These are phyloP conservation scores for Rhypophila decipiens DNA, from an alignment of 495 filamentous ascomycete genomes.

Conservation along the genomic window DNA sequence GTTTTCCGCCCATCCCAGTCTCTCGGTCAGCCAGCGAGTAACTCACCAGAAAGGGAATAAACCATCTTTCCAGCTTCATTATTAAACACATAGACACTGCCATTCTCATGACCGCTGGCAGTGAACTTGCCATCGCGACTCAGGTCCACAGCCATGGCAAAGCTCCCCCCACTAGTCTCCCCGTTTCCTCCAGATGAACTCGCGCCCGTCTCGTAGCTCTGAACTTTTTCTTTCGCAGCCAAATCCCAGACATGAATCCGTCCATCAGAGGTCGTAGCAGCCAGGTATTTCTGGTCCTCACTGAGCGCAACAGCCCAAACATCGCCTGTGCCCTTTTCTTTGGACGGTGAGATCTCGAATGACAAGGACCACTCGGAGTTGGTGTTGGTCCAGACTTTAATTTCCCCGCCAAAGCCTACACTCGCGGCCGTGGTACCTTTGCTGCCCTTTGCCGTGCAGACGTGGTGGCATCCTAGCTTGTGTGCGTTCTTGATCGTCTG, in stretches of 20 bases:
- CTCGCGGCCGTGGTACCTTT: slow-evolving; percentile 67
- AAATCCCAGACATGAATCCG: slow-evolving; percentile 85
- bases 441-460: slow-evolving; percentile 53
- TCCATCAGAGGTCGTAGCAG: slow-evolving; percentile 75
- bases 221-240: slow-evolving; percentile 38
- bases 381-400: slow-evolving; percentile 68
- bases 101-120: slow-evolving; percentile 88
- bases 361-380: slow-evolving; percentile 45
- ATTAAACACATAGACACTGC: slow-evolving; percentile 89
- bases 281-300: slow-evolving; percentile 72
- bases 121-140: slow-evolving; percentile 71
- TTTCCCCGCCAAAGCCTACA: slow-evolving; percentile 80
- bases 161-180: slow-evolving; percentile 55
- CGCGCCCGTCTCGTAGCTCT: slow-evolving; percentile 77
- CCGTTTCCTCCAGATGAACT: slow-evolving; percentile 50
- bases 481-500: slow-evolving; percentile 75
- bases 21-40: not conserved
- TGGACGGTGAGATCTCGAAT: slow-evolving; percentile 26
- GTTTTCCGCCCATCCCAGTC: no score
- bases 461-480: slow-evolving; percentile 82
- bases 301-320: slow-evolving; percentile 85
- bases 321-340: slow-evolving; percentile 53
- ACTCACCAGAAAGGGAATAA: slow-evolving; percentile 76
- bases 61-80: slow-evolving; percentile 80
- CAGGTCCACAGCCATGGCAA: slow-evolving; percentile 82